Evolutionary conservation across 352 stramenopile species (phyloP).

Genomic region (Pythium utonaiense): DNA sequence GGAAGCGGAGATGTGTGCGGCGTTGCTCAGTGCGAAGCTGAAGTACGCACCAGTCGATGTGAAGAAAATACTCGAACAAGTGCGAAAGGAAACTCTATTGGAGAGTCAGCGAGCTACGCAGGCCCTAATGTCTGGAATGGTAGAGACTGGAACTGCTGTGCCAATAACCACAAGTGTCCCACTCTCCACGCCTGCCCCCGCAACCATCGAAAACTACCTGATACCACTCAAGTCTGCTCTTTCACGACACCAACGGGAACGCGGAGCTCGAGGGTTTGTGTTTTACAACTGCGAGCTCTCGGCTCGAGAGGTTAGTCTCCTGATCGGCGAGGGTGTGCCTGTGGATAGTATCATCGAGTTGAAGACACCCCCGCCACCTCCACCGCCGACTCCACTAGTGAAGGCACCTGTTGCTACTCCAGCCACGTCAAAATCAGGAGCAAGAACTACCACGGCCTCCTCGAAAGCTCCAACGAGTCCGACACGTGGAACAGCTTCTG

Average conservation of each 20-base stretch:
- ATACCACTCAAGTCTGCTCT: conserved; percentile 16
- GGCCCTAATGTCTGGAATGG: not conserved
- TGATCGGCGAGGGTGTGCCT: conserved; percentile 42
- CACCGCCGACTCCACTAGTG: not conserved
- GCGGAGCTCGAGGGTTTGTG: conserved; percentile 37
- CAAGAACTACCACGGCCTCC: not conserved
- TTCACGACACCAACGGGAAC: conserved; percentile 8
- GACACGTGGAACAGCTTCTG: not conserved
- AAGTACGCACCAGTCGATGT: conserved; percentile 48
- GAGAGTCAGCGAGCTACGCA: not conserved
- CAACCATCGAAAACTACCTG: conserved; percentile 26
- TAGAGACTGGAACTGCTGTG: not conserved
- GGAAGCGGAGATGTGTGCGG: conserved; percentile 38
- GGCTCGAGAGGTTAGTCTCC: conserved; percentile 32
- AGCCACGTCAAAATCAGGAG: not conserved
- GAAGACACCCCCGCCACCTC: conserved; percentile 17
- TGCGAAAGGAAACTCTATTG: conserved; percentile 14
- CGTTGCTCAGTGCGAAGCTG: conserved; percentile 34
- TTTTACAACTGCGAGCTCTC: conserved; percentile 61
- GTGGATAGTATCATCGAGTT: conserved; percentile 60
- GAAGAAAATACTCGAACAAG: conserved; percentile 22
- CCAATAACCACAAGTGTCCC: not conserved
- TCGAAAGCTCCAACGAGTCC: not conserved
- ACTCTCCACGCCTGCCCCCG: not conserved
- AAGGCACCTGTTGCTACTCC: not conserved